These are phyloP conservation scores for Naganishia onofrii DNA, from an alignment of 768 basidiomycete genomes.

Conservation along the genomic window DNA sequence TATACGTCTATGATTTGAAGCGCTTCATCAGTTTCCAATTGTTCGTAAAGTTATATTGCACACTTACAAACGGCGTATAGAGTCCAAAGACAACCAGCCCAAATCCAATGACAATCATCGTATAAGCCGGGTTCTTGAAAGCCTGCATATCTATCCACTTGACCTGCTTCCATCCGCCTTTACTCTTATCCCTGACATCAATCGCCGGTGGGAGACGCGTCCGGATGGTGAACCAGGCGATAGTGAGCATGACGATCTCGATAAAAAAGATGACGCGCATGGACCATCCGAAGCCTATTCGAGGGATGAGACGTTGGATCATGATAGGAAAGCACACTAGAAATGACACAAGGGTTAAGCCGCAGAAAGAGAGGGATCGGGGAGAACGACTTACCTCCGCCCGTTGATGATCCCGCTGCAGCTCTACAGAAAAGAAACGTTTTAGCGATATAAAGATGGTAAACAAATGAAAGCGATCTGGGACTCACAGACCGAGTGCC, in stretches of 20 bases:
- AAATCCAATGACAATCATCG: not conserved
- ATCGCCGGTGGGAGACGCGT: slow-evolving; percentile 18
- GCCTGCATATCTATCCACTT: slow-evolving; percentile 23
- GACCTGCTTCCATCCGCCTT: slow-evolving; percentile 27
- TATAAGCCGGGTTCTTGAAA: slow-evolving; percentile 24
- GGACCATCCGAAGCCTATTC: slow-evolving; percentile 26
- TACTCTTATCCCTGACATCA: slow-evolving; percentile 22
- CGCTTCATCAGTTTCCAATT: not conserved
- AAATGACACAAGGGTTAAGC: not conserved
- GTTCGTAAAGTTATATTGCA: not conserved
- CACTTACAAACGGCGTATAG: slow-evolving; percentile 17
- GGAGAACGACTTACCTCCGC: not conserved
- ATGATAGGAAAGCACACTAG: slow-evolving; percentile 23
- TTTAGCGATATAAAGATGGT: not conserved
- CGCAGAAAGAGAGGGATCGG: not conserved
- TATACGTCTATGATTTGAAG: not conserved
- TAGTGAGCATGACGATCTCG: slow-evolving; percentile 23
- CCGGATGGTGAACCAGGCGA: slow-evolving; percentile 21
- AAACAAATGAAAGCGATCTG: too few species aligned
- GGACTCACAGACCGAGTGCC: slow-evolving; percentile 51
- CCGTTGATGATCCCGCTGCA: slow-evolving; percentile 19
- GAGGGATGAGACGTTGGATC: slow-evolving; percentile 24
- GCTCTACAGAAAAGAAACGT: not conserved
- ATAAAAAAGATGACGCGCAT: slow-evolving; percentile 21
- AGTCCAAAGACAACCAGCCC: slow-evolving; percentile 15